Evolutionary conservation across 2,329 filamentous ascomycete genomes (phyloP), one percentile per base, ranked within the genome.

Genomic region (Aurifilum marmelostoma): DNA sequence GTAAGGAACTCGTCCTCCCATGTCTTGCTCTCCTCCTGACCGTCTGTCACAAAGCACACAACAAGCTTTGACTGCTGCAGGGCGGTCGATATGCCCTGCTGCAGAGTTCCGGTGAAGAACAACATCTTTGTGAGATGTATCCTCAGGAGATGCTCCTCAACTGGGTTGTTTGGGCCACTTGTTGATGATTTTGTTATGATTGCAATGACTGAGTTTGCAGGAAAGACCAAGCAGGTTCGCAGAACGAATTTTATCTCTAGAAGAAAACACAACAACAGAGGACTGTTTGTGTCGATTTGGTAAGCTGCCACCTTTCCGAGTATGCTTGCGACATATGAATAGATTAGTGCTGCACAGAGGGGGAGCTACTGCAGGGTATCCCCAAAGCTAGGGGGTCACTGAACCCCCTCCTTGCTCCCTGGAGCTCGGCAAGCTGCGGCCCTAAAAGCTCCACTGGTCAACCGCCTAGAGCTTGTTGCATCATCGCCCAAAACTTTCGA

Each of bases 21-120:
- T 71, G 78, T 81, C 66, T 83, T 80, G 77, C 92, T 95, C 75
- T 92, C 89, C 37, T 88, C 84, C 54, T 85, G 84, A 65, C 88
- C 87, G 78, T 97, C 92, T 94, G 89, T 88, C 41, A 97, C 90
- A 79, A 97, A 97, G 80, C 93, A 97, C 39, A 92, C 87, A 0
- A 97, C 92, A 24, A 91, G 85, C 79, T 95, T 97, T 69, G 88
- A 83, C 77, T 94, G 84, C 70, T 88, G 86, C 8, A 97, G 85
- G 16, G 94, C 93, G 27, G 87, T 83, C 41, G 87, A 85, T 74
- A 97, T 97, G 69, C 93, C 94, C 75, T 91, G 90, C 75, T 97
- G 92, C 27, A 97, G 80, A 71, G 88, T 89, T 24, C 94, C 94
- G 70, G 89, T 76, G 78, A 94, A 94, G 80, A 97, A 97, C 56